Conservation (phyloP, 1,284 basidiomycete species). For the Sanghuangporus baumii region DNA sequence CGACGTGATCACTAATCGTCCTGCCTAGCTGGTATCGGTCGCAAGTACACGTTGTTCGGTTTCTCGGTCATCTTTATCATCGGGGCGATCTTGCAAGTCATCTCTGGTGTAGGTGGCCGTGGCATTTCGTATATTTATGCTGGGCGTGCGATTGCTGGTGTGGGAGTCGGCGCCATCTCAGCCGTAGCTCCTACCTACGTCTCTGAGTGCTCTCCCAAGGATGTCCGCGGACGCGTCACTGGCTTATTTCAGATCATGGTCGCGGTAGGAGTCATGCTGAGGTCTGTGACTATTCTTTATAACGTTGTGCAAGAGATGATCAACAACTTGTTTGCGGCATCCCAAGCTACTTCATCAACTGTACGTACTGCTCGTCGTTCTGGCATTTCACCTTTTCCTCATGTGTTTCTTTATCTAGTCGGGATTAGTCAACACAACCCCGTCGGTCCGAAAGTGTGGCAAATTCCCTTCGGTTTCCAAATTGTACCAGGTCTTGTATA, state of each 20-base stretch:
- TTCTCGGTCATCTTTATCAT: conserved; percentile 59
- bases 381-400: background rate
- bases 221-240: conserved; percentile 65
- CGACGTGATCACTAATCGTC: background rate
- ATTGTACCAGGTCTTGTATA: conserved; percentile 44
- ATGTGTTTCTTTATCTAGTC: conserved; percentile 31
- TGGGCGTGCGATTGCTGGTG: conserved; percentile 64
- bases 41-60: conserved; percentile 48
- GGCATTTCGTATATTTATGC: conserved; percentile 64
- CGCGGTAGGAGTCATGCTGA: conserved; percentile 64
- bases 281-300: background rate
- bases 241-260: conserved; percentile 83
- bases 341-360: conserved; percentile 66
- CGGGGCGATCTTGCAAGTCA: conserved; percentile 39
- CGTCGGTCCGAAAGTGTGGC: conserved; percentile 53
- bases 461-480: conserved; percentile 71
- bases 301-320: background rate
- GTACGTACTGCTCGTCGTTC: conserved; percentile 33
- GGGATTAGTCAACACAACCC: conserved; percentile 54
- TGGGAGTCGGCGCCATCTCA: conserved; percentile 66
- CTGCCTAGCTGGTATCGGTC: conserved; percentile 44
- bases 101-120: conserved; percentile 42
- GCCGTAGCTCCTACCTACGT: conserved; percentile 72
- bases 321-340: conserved; percentile 41
- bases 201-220: conserved; percentile 73